phyloP scores from a whole-genome alignment of 2,329 filamentous ascomycete species.

The Venturia aucupariae region DNA sequence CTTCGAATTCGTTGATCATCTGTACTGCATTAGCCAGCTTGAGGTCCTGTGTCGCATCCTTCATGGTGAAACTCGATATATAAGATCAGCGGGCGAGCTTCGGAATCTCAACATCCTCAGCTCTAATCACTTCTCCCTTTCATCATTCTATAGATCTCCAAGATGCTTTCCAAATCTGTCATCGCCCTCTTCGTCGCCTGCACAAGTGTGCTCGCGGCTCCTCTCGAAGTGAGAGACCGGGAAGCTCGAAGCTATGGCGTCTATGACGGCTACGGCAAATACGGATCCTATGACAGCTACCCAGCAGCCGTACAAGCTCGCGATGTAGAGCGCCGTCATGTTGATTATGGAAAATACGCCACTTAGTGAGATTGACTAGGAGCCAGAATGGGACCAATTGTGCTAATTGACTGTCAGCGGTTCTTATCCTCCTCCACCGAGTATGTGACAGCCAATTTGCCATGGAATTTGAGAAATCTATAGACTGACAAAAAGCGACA shows the following conservation, averaged over 20 bases:
- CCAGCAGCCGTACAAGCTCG: neutral
- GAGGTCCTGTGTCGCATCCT: neutral
- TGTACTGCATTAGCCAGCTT: neutral
- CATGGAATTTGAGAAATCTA: too few species aligned
- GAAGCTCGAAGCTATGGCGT: neutral
- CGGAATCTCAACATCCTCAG: neutral
- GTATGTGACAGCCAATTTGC: too few species aligned
- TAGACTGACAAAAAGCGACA: too few species aligned
- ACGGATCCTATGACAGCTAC: neutral
- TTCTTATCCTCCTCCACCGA: too few species aligned
- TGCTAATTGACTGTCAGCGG: too few species aligned
- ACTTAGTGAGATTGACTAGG: too few species aligned
- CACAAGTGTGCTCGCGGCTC: neutral
- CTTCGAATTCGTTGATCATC: neutral
- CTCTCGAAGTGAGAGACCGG: neutral
- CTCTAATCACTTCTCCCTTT: neutral
- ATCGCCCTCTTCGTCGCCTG: neutral
- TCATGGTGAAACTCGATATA: neutral
- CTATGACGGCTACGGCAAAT: conserved; percentile 1
- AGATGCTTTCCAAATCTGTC: neutral
- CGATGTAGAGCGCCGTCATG: neutral
- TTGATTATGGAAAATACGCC: too few species aligned
- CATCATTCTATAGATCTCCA: neutral
- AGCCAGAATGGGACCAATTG: too few species aligned
- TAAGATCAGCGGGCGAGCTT: neutral